Percentiles rank a stretch among this genome's conserved stretches.
Evolutionary conservation across 208 protist genomes (phyloP).

Genomic region (Trypanosoma cruzi): DNA sequence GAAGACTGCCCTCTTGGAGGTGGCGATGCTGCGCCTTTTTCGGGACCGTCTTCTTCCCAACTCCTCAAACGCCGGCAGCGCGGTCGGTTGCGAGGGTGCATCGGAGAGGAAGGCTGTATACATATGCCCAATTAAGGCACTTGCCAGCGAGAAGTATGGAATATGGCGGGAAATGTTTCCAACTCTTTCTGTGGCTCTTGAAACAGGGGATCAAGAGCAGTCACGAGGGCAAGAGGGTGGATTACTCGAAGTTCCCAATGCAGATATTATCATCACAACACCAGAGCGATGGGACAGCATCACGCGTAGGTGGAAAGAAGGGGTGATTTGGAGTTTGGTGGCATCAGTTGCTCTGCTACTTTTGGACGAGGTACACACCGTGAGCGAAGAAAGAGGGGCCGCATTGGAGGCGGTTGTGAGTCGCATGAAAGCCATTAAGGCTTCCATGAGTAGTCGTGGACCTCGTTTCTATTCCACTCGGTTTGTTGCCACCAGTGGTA

Average conservation of each 20-base stretch:
- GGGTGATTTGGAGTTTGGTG: constrained; percentile 67
- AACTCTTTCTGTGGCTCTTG: constrained; percentile 72
- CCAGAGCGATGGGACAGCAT: constrained; percentile 95
- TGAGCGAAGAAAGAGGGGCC: constrained; percentile 91
- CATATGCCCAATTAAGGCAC: constrained; percentile 92
- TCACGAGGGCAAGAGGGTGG: constrained; percentile 40
- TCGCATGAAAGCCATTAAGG: constrained; percentile 87
- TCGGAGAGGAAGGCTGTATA: constrained; percentile 80
- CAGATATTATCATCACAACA: constrained; percentile 92
- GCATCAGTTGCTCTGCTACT: constrained; percentile 80
- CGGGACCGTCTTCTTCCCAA: constrained; percentile 34
- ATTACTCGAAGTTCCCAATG: constrained; percentile 40
- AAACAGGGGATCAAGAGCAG: constrained; percentile 96
- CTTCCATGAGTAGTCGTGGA: constrained; percentile 11
- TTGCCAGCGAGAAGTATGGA: constrained; percentile 86
- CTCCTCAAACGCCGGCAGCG: not conserved
- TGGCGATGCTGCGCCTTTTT: constrained; percentile 90
- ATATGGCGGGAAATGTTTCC: constrained; percentile 81
- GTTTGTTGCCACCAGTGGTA: constrained; percentile 91
- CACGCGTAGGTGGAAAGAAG: constrained; percentile 90
- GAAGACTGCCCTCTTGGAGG: constrained; percentile 88
- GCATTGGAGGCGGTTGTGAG: constrained; percentile 93
- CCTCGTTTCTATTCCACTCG: constrained; percentile 33
- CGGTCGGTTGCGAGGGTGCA: not conserved
- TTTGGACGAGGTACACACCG: constrained; percentile 94